Base-by-base conservation (phyloP, 495 filamentous ascomycete species). In the Penicillium lagena region DNA sequence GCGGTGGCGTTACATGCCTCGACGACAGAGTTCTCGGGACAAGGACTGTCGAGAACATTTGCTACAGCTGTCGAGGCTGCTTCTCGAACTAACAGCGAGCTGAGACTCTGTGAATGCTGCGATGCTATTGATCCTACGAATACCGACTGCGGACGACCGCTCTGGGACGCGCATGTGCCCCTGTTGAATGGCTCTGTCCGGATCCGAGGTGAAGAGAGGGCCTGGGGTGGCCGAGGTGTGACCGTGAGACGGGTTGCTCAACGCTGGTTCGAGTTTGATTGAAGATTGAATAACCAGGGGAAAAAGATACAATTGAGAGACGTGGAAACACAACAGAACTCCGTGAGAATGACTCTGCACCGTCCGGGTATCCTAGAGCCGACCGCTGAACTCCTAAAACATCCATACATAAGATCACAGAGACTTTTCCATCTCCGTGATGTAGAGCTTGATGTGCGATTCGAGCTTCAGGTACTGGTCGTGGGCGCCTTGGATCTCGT, bases 361-460 rank as follows among this genome's bases (percentile, higher is more conserved):
- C 51, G 47, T 49, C 60, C 56, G 68, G 68, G 68, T 71, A 71
- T 71, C 66, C 67, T 68, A 56, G 53, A 62, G 49, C 60, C 51
- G 46, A 61, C 55, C 62, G 46, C 45, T 58, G 47, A 71, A 71
- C 66, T 68, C 64, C 66, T 55, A 48, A 22, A 22, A 2, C 2
- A 57, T 58, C 37, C 45, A 49, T 45, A 56, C 35, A 44, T 43
- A 54, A 55, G 62, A 34, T 83, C 59, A 89, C 47, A 90, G 77
- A 47, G 81, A 82, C 68, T 96, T 90, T 63, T 97, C 94, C 90
- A 98, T 96, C 75, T 97, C 90, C 22, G 85, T 95, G 62, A 97
- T 93, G 71, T 98, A 98, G 46, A 96, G 75, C 64, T 88, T 90
- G 60, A 98, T 95, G 66, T 98, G 93, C 22, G 88, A 83, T 66